phyloP scores from a whole-genome alignment of 148 eudicot genomes.

The Vaccinium vitisidaea region DNA sequence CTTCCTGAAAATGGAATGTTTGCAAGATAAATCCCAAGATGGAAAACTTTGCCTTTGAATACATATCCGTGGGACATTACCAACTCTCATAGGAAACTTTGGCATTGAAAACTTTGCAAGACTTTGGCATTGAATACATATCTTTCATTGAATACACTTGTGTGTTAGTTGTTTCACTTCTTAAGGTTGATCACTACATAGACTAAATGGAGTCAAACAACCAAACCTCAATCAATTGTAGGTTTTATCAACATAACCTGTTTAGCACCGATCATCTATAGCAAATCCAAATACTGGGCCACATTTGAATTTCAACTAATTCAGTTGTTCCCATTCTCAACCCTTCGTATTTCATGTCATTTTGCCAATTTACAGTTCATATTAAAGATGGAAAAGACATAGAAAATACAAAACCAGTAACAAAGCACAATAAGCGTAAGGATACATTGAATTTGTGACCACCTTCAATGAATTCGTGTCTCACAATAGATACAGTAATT shows the following conservation, averaged over 20 bases:
- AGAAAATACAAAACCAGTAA: background rate
- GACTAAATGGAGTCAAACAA: background rate
- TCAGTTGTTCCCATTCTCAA: background rate
- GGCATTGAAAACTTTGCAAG: background rate
- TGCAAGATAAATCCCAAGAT: background rate
- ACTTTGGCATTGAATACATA: no score
- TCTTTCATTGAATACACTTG: background rate
- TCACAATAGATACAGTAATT: background rate
- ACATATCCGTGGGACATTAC: background rate
- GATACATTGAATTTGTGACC: background rate
- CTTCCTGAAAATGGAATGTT: background rate
- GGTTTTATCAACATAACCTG: background rate
- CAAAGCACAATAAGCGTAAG: background rate
- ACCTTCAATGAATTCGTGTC: background rate
- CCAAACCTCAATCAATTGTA: background rate
- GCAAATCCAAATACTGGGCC: background rate
- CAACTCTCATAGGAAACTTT: background rate
- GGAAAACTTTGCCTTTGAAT: background rate
- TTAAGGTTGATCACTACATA: background rate
- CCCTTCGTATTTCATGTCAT: slow-evolving; percentile 7
- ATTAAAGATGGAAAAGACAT: slow-evolving; percentile 4
- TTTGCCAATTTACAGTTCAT: background rate
- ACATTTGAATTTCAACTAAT: background rate
- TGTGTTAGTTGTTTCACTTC: background rate
- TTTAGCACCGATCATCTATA: background rate